Base-by-base conservation (phyloP, 306 rosid species). In the Cucumis hystrix region DNA sequence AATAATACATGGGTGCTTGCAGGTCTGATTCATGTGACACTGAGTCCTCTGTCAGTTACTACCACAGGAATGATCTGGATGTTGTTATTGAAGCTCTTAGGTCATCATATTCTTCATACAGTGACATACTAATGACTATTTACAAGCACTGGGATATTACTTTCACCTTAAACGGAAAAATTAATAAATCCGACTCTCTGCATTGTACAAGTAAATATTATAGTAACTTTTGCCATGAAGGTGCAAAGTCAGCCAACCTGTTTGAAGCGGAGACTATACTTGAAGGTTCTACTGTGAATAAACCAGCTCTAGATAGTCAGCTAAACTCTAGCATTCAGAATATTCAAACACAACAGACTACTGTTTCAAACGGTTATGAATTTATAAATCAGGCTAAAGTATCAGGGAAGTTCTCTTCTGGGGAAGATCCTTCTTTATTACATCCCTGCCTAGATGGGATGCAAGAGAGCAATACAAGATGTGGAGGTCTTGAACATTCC, bases 21-120 rank as follows among this genome's bases (percentile, higher is more conserved):
- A 95, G 99, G 88, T 89, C 97, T 74, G 89, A 85, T 76, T 86
- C 93, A 64, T 87, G 85, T 79, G 93, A 91, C 76, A 35, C 60
- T 2, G 91, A 80, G 71, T 85, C 97, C 47, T 71, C 84, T 66
- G 85, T 86, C 85, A 87, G 77, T 83, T 91, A 89, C 87, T 95
- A 95, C 87, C 92, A 88, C 79, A 86, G 77, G 81, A 85, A 91
- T 87, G 97, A 95, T 81, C 83, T 92, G 78, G 84, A 77, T 77
- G 80, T 62, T 79, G 92, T 95, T 63, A 66, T 92, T 80, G 89
- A 86, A 80, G 92, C 82, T 70, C 90, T 95, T 35, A 95, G 86
- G 84, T 84, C 88, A 54, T 83, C 88, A 63, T 87, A 80, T 85
- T 49, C 85, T 77, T 87, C 60, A 74, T 86, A 91, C 78, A 72